Conservation (phyloP, 2,329 filamentous ascomycete species). For the Talaromyces sp. region DNA sequence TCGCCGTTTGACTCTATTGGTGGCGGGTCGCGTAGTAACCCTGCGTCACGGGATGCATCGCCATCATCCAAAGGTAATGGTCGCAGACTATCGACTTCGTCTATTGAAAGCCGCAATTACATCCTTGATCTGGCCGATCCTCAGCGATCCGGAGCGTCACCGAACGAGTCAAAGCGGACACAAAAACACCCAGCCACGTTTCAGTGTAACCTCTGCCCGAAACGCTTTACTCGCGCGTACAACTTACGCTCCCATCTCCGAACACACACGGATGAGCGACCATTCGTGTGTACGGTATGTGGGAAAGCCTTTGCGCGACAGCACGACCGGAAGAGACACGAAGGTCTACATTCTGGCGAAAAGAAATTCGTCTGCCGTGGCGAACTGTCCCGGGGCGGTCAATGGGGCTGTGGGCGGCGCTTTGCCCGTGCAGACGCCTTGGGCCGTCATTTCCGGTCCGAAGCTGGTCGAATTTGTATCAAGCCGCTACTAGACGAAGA, state of each 20-base stretch:
- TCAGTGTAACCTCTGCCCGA: slow-evolving; percentile 88
- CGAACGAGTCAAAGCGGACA: slow-evolving; percentile 67
- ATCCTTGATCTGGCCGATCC: slow-evolving; percentile 90
- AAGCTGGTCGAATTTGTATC: slow-evolving; percentile 93
- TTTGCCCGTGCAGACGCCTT: slow-evolving; percentile 95
- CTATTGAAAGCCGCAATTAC: slow-evolving; percentile 60
- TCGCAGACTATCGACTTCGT: slow-evolving; percentile 40
- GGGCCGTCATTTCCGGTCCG: slow-evolving; percentile 88
- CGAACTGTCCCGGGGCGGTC: slow-evolving; percentile 71
- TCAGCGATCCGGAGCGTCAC: slow-evolving; percentile 63
- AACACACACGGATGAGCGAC: slow-evolving; percentile 94
- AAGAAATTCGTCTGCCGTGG: slow-evolving; percentile 98
- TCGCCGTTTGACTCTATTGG: slow-evolving; percentile 35
- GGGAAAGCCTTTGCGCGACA: slow-evolving; percentile 96
- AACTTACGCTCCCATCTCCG: slow-evolving; percentile 92
- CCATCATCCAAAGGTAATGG: slow-evolving; percentile 36
- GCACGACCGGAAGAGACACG: slow-evolving; percentile 94
- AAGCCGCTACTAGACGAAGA: slow-evolving; percentile 96
- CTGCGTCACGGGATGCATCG: slow-evolving; percentile 40
- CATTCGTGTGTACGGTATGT: slow-evolving; percentile 95
- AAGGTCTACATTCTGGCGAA: slow-evolving; percentile 91
- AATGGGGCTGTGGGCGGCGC: slow-evolving; percentile 88
- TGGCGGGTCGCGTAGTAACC: slow-evolving; percentile 26
- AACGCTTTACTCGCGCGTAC: slow-evolving; percentile 93
- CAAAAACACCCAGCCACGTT: slow-evolving; percentile 98